Conservation (phyloP, 148 eudicot genomes). For the Fagopyrum tataricum region DNA sequence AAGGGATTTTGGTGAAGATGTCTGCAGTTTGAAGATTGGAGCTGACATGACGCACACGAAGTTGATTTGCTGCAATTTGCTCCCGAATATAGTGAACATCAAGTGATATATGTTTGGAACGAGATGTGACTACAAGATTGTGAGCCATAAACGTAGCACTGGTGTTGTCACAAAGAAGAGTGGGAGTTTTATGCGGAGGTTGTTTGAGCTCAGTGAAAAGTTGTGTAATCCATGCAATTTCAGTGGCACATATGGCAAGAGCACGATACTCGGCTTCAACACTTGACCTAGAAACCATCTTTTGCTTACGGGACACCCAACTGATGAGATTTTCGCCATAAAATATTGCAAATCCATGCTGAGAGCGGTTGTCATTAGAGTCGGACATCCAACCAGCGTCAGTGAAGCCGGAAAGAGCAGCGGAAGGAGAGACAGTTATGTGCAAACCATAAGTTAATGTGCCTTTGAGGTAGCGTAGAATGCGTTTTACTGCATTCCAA, state of each 20-base stretch:
- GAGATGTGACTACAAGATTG: neutral
- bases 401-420: neutral
- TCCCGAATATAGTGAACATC: neutral
- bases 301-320: neutral
- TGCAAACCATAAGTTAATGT: neutral
- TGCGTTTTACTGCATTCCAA: neutral
- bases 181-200: neutral
- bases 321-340: neutral
- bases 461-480: neutral
- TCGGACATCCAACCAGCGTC: neutral
- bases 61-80: neutral
- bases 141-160: neutral
- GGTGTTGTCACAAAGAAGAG: neutral
- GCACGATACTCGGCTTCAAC: neutral
- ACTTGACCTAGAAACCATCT: neutral
- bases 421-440: neutral
- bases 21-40: too few species aligned
- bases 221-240: neutral
- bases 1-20: too few species aligned
- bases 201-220: neutral
- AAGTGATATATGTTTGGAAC: neutral
- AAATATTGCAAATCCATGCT: neutral
- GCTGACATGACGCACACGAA: too few species aligned
- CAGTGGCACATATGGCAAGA: neutral
- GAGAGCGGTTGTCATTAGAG: neutral